Evolutionary conservation across 192 early-diverging fungal species (phyloP).

Genomic region (Coemansia sp.): DNA sequence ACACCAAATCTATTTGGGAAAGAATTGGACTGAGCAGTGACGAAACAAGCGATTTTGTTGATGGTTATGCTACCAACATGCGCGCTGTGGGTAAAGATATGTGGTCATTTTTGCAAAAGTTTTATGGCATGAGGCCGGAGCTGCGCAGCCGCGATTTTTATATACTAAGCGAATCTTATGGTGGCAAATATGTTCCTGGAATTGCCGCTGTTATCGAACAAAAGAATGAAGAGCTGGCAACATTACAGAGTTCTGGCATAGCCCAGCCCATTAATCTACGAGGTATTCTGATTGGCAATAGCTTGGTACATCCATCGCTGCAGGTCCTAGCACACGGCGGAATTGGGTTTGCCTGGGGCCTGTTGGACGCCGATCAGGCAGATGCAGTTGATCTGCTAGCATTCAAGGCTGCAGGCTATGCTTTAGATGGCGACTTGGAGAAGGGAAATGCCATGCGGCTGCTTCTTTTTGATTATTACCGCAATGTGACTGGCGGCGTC

Average conservation of each 20-base stretch:
- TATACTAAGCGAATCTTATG: constrained; percentile 64
- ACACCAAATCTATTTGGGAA: constrained; percentile 30
- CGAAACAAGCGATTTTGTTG: constrained; percentile 45
- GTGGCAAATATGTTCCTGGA: constrained; percentile 72
- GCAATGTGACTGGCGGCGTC: constrained; percentile 64
- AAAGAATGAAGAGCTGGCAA: constrained; percentile 51
- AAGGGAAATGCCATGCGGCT: constrained; percentile 52
- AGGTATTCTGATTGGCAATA: constrained; percentile 59
- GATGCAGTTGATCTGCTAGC: constrained; percentile 45
- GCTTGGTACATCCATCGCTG: constrained; percentile 48
- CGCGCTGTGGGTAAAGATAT: constrained; percentile 67
- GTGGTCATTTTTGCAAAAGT: constrained; percentile 65
- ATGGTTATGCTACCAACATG: constrained; percentile 73
- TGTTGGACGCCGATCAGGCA: constrained; percentile 40
- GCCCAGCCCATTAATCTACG: constrained; percentile 45
- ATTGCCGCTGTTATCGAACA: constrained; percentile 63
- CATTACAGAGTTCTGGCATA: not conserved
- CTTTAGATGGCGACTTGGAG: constrained; percentile 51
- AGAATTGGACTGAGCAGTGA: constrained; percentile 33
- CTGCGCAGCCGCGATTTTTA: constrained; percentile 60
- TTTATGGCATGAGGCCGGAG: constrained; percentile 68
- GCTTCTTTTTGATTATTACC: constrained; percentile 63
- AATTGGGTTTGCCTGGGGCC: constrained; percentile 42
- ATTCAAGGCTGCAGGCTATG: constrained; percentile 43
- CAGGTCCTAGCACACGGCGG: constrained; percentile 47